phyloP scores from a whole-genome alignment of 2,329 filamentous ascomycete genomes.

The Tolypocladium cylindrosporum region DNA sequence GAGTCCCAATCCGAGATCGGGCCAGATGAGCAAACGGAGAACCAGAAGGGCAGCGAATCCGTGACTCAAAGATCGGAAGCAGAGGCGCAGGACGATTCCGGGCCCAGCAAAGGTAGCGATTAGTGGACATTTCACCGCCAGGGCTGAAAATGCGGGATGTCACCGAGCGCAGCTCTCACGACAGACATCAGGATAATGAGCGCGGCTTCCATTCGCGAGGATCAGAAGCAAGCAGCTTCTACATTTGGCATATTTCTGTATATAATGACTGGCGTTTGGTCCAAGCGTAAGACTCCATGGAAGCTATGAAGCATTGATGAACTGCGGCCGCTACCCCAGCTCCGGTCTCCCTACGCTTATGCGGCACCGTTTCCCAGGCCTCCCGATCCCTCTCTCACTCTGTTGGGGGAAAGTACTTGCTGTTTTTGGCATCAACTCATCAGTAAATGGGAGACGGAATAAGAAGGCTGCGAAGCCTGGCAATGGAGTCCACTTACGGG shows the following conservation, averaged over 20 bases:
- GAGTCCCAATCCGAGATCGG: background rate
- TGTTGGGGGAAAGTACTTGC: conserved; percentile 15
- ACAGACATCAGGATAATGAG: background rate
- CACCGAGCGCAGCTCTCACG: background rate
- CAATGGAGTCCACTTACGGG: conserved; percentile 46
- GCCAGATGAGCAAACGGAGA: conserved; percentile 3
- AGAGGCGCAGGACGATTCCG: background rate
- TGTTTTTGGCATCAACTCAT: conserved; percentile 1
- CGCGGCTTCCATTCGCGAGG: background rate
- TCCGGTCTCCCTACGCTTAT: background rate
- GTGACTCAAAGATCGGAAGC: background rate
- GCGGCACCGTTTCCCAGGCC: background rate
- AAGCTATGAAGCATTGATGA: background rate
- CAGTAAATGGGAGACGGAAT: background rate
- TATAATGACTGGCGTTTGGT: background rate
- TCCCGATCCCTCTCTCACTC: background rate
- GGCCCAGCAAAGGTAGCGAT: background rate
- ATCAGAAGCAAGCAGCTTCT: background rate
- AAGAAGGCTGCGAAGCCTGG: background rate
- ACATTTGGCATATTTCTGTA: too few species aligned
- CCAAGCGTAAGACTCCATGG: background rate
- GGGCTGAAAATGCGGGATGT: background rate
- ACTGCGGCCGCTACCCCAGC: background rate
- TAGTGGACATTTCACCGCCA: background rate
- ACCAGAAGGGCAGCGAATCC: conserved; percentile 2